phyloP scores from a whole-genome alignment of 441 rosid genomes.

The Jatropha multifida region DNA sequence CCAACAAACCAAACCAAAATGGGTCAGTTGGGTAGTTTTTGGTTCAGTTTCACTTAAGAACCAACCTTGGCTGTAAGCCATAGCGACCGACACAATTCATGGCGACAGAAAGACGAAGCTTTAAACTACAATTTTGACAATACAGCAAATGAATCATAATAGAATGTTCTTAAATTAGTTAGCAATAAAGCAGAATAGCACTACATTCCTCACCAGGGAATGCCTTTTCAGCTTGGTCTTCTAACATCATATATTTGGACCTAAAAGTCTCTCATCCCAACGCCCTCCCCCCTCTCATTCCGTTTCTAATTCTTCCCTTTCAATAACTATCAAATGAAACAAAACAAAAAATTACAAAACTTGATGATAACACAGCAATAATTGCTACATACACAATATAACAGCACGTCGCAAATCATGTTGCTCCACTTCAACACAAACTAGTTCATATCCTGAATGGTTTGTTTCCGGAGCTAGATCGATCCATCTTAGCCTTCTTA shows the following conservation, averaged over 20 bases:
- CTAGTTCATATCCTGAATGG: slow-evolving; percentile 69
- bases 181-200: no score
- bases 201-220: no score
- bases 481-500: slow-evolving; percentile 47
- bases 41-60: no score
- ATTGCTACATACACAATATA: slow-evolving; percentile 19
- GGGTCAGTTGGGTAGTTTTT: no score
- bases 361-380: slow-evolving; percentile 2
- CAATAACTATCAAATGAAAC: background rate
- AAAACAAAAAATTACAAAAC: slow-evolving; percentile 3
- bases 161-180: no score
- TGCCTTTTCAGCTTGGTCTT: background rate
- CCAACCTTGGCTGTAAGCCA: no score
- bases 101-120: no score
- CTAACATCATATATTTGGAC: background rate
- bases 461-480: slow-evolving; percentile 42
- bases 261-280: background rate
- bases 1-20: no score
- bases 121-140: no score
- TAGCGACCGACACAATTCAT: no score
- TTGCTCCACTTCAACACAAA: background rate
- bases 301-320: background rate
- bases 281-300: background rate
- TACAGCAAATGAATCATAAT: no score
- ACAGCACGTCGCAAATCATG: slow-evolving; percentile 17